Evolutionary conservation across 495 filamentous ascomycete genomes (phyloP).

Genomic region (Penicillium cinerascens): DNA sequence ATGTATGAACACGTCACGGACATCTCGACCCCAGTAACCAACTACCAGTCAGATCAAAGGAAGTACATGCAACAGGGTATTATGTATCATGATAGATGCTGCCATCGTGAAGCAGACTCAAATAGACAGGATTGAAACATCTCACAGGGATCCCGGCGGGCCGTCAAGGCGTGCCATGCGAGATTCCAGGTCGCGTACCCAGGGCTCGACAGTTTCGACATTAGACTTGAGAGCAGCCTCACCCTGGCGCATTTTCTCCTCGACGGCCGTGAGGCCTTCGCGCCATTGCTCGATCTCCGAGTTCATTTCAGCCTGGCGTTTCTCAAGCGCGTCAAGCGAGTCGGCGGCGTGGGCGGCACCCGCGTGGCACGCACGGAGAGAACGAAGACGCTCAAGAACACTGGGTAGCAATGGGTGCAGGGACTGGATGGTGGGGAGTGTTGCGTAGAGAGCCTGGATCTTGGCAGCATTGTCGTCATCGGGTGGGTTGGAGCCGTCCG

Average conservation of each 20-base stretch:
- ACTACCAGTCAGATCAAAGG: conserved; percentile 9
- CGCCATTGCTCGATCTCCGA: conserved; percentile 82
- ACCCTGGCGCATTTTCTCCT: conserved; percentile 64
- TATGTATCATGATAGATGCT: conserved; percentile 19
- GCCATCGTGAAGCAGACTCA: not conserved
- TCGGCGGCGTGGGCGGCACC: conserved; percentile 84
- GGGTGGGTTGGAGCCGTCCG: conserved; percentile 25
- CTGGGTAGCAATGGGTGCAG: conserved; percentile 81
- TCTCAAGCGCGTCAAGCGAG: conserved; percentile 70
- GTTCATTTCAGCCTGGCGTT: conserved; percentile 76
- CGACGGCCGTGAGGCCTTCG: conserved; percentile 74
- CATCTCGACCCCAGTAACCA: conserved; percentile 2
- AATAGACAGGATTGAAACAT: conserved; percentile 1
- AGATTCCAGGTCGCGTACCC: conserved; percentile 84
- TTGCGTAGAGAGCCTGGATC: conserved; percentile 88
- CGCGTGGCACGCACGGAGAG: conserved; percentile 78
- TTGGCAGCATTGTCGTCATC: conserved; percentile 71
- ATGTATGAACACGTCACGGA: conserved; percentile 4
- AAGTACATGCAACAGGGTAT: conserved; percentile 23
- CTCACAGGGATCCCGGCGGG: conserved; percentile 6
- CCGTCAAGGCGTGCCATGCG: conserved; percentile 57
- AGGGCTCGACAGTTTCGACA: conserved; percentile 73
- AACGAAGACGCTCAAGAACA: conserved; percentile 79
- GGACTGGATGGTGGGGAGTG: conserved; percentile 83
- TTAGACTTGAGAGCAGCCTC: conserved; percentile 71